phyloP scores from a whole-genome alignment of 1,284 basidiomycete species.

The Fomitopsis schrenkii region DNA sequence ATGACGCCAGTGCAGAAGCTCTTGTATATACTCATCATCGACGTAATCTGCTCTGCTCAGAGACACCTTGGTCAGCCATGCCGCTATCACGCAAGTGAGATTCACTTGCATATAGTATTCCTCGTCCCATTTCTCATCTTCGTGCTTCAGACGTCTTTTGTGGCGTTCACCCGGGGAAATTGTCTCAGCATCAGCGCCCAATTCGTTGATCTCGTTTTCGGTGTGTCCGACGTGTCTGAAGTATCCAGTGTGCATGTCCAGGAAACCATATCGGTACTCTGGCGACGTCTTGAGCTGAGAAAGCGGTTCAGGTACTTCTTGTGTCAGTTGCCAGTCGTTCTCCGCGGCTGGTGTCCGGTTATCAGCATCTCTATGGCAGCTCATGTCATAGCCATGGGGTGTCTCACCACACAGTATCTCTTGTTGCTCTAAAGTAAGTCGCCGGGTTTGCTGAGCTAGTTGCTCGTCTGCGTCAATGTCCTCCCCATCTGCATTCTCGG shows the following conservation, averaged over 20 bases:
- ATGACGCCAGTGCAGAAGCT: conserved; percentile 59
- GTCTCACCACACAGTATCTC: conserved; percentile 57
- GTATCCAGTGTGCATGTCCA: conserved; percentile 68
- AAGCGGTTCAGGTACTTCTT: conserved; percentile 44
- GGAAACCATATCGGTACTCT: conserved; percentile 64
- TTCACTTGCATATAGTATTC: conserved; percentile 71
- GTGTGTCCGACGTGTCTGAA: conserved; percentile 65
- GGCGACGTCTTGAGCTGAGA: conserved; percentile 35
- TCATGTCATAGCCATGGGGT: too few relatives aligned
- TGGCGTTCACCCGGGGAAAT: conserved; percentile 42
- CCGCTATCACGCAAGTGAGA: not conserved
- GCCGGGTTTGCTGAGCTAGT: conserved; percentile 34
- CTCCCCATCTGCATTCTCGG: conserved; percentile 28
- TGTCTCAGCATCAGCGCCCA: conserved; percentile 63
- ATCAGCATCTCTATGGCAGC: not conserved
- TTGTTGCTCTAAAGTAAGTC: conserved; percentile 48
- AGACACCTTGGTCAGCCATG: conserved; percentile 1
- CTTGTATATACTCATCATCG: conserved; percentile 69
- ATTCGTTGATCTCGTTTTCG: conserved; percentile 77
- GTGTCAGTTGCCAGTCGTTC: conserved; percentile 75
- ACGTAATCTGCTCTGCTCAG: conserved; percentile 67
- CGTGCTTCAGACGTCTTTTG: conserved; percentile 45
- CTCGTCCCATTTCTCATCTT: conserved; percentile 74
- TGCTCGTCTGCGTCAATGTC: conserved; percentile 31
- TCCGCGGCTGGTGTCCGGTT: conserved; percentile 47